phyloP scores from a whole-genome alignment of 75 land plant genomes.

The Sequoia sempervirens region DNA sequence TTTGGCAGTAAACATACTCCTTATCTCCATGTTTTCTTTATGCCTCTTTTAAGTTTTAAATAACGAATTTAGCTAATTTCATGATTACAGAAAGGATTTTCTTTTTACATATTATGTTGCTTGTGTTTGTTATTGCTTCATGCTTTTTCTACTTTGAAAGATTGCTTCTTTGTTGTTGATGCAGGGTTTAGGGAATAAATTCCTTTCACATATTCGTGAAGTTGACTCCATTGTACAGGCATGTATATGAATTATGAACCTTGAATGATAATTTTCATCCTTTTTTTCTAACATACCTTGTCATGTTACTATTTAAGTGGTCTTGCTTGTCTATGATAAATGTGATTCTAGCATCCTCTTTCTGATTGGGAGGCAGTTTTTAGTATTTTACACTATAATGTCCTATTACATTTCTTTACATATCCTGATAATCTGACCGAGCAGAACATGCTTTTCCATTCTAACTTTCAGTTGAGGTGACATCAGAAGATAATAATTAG shows the following conservation, averaged over 20 bases:
- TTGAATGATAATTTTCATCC: background rate
- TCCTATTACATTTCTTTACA: background rate
- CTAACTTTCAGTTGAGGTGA: background rate
- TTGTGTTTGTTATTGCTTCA: background rate
- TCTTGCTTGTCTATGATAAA: background rate
- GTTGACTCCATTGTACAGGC: slow-evolving; percentile 98
- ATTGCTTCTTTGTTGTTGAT: slow-evolving; percentile 10
- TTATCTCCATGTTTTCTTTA: background rate
- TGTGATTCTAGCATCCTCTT: background rate
- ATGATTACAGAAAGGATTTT: background rate
- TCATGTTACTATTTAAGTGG: background rate
- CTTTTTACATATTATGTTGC: background rate
- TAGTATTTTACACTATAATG: too few relatives aligned
- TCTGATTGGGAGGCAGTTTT: background rate
- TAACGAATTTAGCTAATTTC: background rate
- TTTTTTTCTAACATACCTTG: background rate
- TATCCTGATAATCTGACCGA: background rate
- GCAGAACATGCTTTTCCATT: background rate
- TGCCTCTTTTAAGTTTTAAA: background rate
- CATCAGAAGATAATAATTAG: background rate
- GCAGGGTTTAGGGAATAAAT: slow-evolving; percentile 97
- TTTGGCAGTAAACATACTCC: background rate
- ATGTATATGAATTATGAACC: slow-evolving; percentile 9
- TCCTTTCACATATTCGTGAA: slow-evolving; percentile 95
- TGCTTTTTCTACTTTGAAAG: background rate